Evolutionary conservation across 352 stramenopile genomes (phyloP), one percentile per base, ranked within the genome.

Genomic region (Pythium aphanidermatum): DNA sequence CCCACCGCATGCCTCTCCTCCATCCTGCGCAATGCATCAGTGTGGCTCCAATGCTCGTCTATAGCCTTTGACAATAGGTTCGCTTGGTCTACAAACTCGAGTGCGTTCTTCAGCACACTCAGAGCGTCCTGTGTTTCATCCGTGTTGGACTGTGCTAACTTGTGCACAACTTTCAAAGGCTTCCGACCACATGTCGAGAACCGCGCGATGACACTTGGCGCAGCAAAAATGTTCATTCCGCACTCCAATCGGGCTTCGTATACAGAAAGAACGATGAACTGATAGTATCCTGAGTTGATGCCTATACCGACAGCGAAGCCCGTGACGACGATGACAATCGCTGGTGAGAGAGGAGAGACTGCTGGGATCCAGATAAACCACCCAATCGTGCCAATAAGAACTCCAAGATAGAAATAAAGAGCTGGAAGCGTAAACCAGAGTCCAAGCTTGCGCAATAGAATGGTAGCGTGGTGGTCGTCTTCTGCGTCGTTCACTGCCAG

Each of bases 251-350:
- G 52, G 3, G 35, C 51, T 20, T 67, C 48, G 31, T 64, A 63
- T 12, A 68, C 54, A 17, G 51, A 68, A 17, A 63, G 20, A 23
- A 68, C 60, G 12, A 68, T 47, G 17, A 63, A 63, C 45, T 68
- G 58, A 41, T 68, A 68, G 40, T 60, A 68, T 2, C 40, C 44
- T 3, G 53, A 47, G 30, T 68, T 68, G 13, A 60, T 12, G 9
- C 14, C 34, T 19, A 68, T 50, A 4, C 44, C 44, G 19, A 63
- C 47, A 9, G 31, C 28, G 21, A 68, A 20, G 7, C 53, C 58
- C 20, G n/a, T 21, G 4, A 21, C 36, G 6, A 46, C 13, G 26
- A 31, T 39, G 14, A 46, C 45, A 4, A 37, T 13, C 5, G 25
- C 31, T 13, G 55, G 55, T 5, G 46, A 34, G 44, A 68, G 38